Conservation (phyloP, 2,329 filamentous ascomycete species). For the Bipolaris bicolor region DNA sequence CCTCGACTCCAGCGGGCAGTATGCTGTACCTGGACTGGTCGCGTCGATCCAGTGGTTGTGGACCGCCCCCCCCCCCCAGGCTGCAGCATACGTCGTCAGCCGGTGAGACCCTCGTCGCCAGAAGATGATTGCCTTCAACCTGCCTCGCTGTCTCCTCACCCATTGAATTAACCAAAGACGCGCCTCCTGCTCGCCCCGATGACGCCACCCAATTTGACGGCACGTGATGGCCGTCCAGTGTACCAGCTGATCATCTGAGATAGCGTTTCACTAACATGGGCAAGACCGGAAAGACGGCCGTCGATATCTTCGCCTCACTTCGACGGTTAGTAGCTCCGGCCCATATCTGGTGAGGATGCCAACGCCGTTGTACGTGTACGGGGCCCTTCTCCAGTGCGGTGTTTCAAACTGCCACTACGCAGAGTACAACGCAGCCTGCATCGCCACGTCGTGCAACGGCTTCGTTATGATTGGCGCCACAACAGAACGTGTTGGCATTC, state of each 20-base stretch:
- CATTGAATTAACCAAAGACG: not conserved
- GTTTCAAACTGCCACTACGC: not conserved
- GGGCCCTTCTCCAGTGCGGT: not conserved
- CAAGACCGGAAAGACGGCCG: conserved; percentile 4
- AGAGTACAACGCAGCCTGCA: not conserved
- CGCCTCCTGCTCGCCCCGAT: conserved; percentile 6
- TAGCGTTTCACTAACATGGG: conserved; percentile 9
- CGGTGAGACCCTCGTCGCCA: conserved; percentile 1
- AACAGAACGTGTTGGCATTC: not conserved
- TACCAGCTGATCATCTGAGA: conserved; percentile 10
- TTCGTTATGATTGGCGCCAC: not conserved
- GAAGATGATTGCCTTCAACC: not conserved
- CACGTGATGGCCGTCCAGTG: conserved; percentile 4
- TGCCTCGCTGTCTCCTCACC: not conserved
- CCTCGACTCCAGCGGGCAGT: not conserved
- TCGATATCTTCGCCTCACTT: conserved; percentile 9
- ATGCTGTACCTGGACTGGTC: not conserved
- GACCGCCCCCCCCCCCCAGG: not conserved
- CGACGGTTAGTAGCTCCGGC: not conserved
- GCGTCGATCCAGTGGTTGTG: not conserved
- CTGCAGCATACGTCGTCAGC: conserved; percentile 9
- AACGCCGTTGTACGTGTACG: not conserved
- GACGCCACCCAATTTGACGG: conserved; percentile 7
- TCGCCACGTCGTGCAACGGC: not conserved
- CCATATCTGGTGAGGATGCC: not conserved